phyloP scores from a whole-genome alignment of 805 yeast species.

The Debaryomyces maramus region DNA sequence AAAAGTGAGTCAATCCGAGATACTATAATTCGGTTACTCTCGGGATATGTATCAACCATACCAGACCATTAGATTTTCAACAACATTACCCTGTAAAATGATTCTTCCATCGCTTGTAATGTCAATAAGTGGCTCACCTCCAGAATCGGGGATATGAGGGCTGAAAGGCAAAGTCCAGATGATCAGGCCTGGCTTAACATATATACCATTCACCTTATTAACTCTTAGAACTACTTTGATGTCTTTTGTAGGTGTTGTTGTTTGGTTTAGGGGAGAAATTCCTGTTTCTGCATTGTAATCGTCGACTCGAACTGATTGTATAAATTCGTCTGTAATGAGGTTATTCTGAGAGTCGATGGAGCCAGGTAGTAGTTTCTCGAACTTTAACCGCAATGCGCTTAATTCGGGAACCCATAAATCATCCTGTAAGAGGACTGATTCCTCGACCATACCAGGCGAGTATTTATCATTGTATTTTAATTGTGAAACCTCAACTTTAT shows the following conservation, averaged over 20 bases:
- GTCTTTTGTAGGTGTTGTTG: slow-evolving; percentile 3
- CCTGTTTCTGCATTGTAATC: slow-evolving; percentile 3
- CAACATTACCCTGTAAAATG: slow-evolving; percentile 24
- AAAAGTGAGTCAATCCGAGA: slow-evolving; percentile 1
- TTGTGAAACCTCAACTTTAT: slow-evolving; percentile 22
- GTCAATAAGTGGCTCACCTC: slow-evolving; percentile 13
- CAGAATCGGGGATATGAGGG: slow-evolving; percentile 6
- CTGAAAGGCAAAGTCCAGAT: slow-evolving; percentile 34
- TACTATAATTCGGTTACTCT: slow-evolving; percentile 2
- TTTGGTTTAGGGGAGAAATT: slow-evolving; percentile 2
- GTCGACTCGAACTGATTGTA: slow-evolving; percentile 12
- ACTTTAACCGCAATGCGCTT: slow-evolving; percentile 41
- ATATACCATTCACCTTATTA: slow-evolving; percentile 33
- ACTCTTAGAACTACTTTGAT: slow-evolving; percentile 24
- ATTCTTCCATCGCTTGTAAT: slow-evolving; percentile 23
- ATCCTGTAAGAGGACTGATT: slow-evolving; percentile 14
- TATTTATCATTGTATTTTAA: slow-evolving; percentile 8
- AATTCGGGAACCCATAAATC: slow-evolving; percentile 44
- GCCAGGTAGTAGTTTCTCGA: slow-evolving; percentile 47
- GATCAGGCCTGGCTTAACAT: slow-evolving; percentile 18
- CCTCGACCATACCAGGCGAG: slow-evolving; percentile 5
- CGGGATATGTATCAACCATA: slow-evolving; percentile 7
- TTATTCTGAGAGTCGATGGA: slow-evolving; percentile 41
- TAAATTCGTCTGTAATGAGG: slow-evolving; percentile 26
- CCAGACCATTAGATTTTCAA: slow-evolving; percentile 35